Base-by-base conservation (phyloP, 805 yeast species). In the Cyberlindnera xylosilytica region DNA sequence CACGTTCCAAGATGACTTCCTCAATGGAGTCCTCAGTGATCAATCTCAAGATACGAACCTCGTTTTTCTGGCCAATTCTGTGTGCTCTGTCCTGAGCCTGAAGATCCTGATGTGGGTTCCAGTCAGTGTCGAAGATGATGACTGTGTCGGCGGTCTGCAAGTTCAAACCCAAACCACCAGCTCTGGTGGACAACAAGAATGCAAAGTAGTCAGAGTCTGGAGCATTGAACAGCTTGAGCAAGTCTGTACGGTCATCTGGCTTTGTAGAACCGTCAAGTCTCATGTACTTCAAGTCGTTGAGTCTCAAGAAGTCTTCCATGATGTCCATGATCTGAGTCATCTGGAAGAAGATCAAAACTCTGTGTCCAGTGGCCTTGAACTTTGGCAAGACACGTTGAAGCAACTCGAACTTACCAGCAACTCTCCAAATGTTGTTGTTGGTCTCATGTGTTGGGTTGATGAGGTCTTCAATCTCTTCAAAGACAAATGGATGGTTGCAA, bases 31-130 rank as follows among this genome's bases (percentile, higher is more conserved):
- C 91, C 40, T 81, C 78, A 3, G 91, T 83, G 50, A 86, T 85
- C 60, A 86, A 74, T 65, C 95, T 74, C 60, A 85, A 72, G 54
- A 86, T 86, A 61, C 91, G 71, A 43, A 86, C 95, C 61, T 86
- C 95, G 61, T 86, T 86, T 72, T 85, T 86, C 59, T 86, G 95
- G 34, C 95, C 95, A 62, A 86, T 86, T 73, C 95, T 78, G 63
- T 86, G 95, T 1, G 95, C 95, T 70, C 95, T 74, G 64, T 86
- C 95, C 64, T 86, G 95, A 1, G 93, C 95, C 62, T 86, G 95
- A 58, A 86, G 76, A 78, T 86, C 95, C 64, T 86, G 95, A 66
- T 86, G 95, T 8, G 95, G 95, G 59, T 86, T 86, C 95, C 95
- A 86, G 67, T 86, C 95, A 13, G 91, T 83, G 62, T 86, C 95